Evolutionary conservation across 2,329 filamentous ascomycete genomes (phyloP), one percentile per base, ranked within the genome.

Genomic region (Ophiostoma piceae): DNA sequence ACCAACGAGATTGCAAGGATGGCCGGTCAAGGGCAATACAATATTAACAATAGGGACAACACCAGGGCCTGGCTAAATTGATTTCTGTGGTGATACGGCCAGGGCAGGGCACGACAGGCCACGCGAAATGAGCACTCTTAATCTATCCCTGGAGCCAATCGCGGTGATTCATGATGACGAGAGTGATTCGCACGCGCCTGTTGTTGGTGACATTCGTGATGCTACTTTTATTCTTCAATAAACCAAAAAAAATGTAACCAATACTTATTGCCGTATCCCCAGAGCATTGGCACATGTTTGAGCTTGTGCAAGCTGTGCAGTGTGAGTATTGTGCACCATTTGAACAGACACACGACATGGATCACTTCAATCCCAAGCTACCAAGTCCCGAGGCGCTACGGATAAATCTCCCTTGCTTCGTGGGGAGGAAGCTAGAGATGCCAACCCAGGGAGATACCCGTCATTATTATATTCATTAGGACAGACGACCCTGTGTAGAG

Each of bases 1-100:
- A 26, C 29, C 26, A 65, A 66, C 32, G 66, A 70, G 60, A 70
- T 68, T 70, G 57, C 69, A 70, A 68, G 68, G 68, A 67, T 67
- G 35, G 43, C 14, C 12, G 37, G 37, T 14, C 32, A 11, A 39
- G 26, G 60, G 60, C 26, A 29, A 29, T 29, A 29, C 26, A 29
- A 29, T 29, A 29, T 29, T 29, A 29, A 29, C 26, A 29, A 29
- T 29, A n/a, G n/a, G n/a, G n/a, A n/a, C n/a, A n/a, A n/a, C n/a
- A 29, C 26, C 26, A 29, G 26, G 26, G 26, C 26, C 26, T 29
- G 26, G 26, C 26, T 29, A 29, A 29, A 29, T 29, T 29, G 26
- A 29, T 2, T 35, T 47, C 3, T n/a, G 26, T 29, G 51, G 51
- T 57, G 51, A 57, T 57, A 57, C 51, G n/a, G 19, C 35, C 39